These are phyloP conservation scores for Spathaspora gorwiae DNA, from an alignment of 805 yeast species.

Conservation along the genomic window DNA sequence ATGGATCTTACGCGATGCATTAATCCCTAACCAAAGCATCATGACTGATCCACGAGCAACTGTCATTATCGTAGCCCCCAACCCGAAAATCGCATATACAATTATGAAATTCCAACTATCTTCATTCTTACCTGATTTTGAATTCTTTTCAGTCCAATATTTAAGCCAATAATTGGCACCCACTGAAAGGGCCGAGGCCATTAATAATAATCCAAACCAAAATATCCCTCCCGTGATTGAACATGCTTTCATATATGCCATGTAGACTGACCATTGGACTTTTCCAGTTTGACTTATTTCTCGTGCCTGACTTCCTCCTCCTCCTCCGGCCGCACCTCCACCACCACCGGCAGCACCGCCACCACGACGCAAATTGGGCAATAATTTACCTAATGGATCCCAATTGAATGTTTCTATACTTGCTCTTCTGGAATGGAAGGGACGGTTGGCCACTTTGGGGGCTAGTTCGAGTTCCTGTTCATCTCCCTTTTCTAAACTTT, in stretches of 20 bases:
- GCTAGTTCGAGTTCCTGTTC: conserved; percentile 21
- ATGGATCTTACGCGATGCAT: conserved; percentile 54
- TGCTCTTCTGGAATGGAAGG: conserved; percentile 28
- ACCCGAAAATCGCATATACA: conserved; percentile 53
- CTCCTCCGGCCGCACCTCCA: too few species aligned
- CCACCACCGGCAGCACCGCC: too few species aligned
- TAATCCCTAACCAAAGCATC: conserved; percentile 51
- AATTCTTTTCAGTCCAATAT: conserved; percentile 59
- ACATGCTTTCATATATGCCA: conserved; percentile 57
- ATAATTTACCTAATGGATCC: conserved; percentile 28
- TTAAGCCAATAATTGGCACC: conserved; percentile 62
- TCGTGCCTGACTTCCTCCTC: too few species aligned
- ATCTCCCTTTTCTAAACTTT: conserved; percentile 14
- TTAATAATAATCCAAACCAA: conserved; percentile 22
- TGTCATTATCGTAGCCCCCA: conserved; percentile 46
- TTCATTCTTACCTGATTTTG: conserved; percentile 35
- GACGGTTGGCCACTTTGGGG: conserved; percentile 15
- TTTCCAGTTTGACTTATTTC: conserved; percentile 53
- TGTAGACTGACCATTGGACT: conserved; percentile 51
- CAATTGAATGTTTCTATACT: conserved; percentile 58
- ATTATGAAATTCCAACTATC: conserved; percentile 45
- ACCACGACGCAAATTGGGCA: conserved; percentile 33
- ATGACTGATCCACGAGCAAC: conserved; percentile 44
- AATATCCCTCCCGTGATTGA: conserved; percentile 45
- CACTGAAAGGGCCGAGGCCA: conserved; percentile 27